Conservation (phyloP, 176 grass and related monocot genomes). For the Pontederia crassipes region DNA sequence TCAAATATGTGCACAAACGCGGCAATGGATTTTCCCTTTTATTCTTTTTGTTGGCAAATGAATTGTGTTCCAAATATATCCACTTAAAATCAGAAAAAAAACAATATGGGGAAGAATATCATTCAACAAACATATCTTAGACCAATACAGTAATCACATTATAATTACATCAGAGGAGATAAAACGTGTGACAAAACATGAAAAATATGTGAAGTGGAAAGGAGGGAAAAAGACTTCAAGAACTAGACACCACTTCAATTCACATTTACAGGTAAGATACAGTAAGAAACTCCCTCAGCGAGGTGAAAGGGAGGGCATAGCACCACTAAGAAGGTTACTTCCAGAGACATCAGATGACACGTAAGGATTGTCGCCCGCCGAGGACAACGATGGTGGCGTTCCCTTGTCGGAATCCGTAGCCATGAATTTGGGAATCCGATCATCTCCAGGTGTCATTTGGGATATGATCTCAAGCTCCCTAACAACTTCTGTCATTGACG, state of each 20-base stretch:
- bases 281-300: conserved; percentile 25
- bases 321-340: conserved; percentile 73
- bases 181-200: no score
- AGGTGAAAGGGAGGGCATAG: conserved; percentile 50
- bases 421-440: conserved; percentile 12
- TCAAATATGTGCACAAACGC: no score
- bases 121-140: no score
- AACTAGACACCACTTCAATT: neutral
- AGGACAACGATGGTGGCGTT: conserved; percentile 22
- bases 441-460: conserved; percentile 40
- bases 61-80: no score
- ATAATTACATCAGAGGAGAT: no score
- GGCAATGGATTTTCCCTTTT: no score
- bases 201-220: no score
- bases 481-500: conserved; percentile 48
- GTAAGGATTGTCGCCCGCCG: conserved; percentile 33
- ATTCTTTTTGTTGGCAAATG: no score
- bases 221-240: no score
- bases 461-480: conserved; percentile 51
- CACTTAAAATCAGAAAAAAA: no score
- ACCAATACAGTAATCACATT: no score
- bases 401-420: conserved; percentile 2
- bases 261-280: neutral
- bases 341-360: conserved; percentile 76
- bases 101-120: no score